Conservation (phyloP, 805 yeast genomes). For the Metschnikowia lunata region DNA sequence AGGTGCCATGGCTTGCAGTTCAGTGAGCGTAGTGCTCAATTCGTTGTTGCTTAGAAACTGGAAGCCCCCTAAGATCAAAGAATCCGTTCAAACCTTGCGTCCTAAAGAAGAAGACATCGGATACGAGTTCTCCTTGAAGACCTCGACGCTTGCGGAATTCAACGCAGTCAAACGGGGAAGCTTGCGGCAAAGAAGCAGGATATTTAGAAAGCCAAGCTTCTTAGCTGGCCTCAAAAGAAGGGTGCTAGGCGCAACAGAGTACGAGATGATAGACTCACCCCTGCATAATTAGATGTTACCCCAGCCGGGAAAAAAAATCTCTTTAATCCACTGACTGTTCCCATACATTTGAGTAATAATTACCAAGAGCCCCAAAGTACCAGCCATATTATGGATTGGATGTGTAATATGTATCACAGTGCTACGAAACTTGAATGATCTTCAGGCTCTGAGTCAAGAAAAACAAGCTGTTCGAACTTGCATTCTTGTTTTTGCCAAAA, state of each 20-base stretch:
- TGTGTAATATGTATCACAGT: too few relatives aligned
- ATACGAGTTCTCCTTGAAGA: slow-evolving; percentile 10
- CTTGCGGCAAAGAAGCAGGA: slow-evolving; percentile 1
- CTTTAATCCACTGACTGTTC: too few relatives aligned
- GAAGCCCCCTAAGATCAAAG: slow-evolving; percentile 33
- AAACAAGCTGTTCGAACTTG: too few relatives aligned
- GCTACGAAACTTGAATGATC: too few relatives aligned
- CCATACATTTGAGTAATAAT: too few relatives aligned
- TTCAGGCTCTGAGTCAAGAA: too few relatives aligned
- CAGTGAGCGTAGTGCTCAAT: slow-evolving; percentile 80
- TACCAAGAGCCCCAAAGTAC: too few relatives aligned
- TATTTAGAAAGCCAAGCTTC: neutral
- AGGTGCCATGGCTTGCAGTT: slow-evolving; percentile 88
- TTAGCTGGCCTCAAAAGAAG: slow-evolving; percentile 2
- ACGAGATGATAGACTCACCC: slow-evolving; percentile 8
- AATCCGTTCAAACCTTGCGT: neutral
- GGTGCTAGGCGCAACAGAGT: slow-evolving; percentile 1
- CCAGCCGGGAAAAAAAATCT: too few relatives aligned
- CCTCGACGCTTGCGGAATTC: slow-evolving; percentile 14
- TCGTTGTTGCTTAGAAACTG: slow-evolving; percentile 71
- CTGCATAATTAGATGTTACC: neutral
- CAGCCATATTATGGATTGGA: too few relatives aligned
- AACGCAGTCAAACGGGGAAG: slow-evolving; percentile 9
- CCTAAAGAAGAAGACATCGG: slow-evolving; percentile 10
- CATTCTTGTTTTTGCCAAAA: too few relatives aligned